Base-by-base conservation (phyloP, 2,329 filamentous ascomycete genomes). In the Trichoderma arundinaceum region DNA sequence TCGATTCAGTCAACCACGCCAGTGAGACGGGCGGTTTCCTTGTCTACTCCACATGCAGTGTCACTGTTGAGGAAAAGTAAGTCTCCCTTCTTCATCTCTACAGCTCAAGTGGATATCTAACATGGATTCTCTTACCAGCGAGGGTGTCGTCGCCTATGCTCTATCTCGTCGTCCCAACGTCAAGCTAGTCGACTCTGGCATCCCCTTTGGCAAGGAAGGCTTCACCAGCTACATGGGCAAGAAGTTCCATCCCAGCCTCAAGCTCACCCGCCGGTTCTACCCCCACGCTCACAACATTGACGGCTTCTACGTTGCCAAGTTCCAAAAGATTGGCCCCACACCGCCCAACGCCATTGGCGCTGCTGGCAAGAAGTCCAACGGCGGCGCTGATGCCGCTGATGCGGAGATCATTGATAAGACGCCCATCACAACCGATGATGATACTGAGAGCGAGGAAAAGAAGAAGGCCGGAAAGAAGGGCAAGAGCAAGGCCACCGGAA, bases 301-400 rank as follows among this genome's bases (percentile, higher is more conserved):
- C 77, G 95, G 95, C 69, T 99, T 99, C 88, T 99, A 93, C 77
- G 95, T 99, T 68, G 92, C 93, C 74, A 99, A 99, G 79, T 91
- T 99, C 80, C 94, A 96, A 80, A 99, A 99, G 85, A 87, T 87
- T 15, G 94, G 88, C 0, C 90, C 92, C 3, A 92, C 91, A 46
- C 89, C 91, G 1, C 80, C 83, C 65, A 87, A 85, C 68, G 69
- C 69, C 52, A 56, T 68, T 13, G 73, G 69, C 9, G 72, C 72
- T 13, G 67, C 80, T 32, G 68, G 68, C 53, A 81, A 82, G 62
- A 74, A 72, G 63, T 65, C 70, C 17, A 71, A 71, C 51, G 63
- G 66, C 32, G 64, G 69, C 13, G 73, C n/a, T 46, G 17, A 43
- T 35, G 19, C 58, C 35, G 17, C 43, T 58, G 71, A 71, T 43